Evolutionary conservation across 75 land plant genomes (phyloP).

Genomic region (Gnetum montanum): DNA sequence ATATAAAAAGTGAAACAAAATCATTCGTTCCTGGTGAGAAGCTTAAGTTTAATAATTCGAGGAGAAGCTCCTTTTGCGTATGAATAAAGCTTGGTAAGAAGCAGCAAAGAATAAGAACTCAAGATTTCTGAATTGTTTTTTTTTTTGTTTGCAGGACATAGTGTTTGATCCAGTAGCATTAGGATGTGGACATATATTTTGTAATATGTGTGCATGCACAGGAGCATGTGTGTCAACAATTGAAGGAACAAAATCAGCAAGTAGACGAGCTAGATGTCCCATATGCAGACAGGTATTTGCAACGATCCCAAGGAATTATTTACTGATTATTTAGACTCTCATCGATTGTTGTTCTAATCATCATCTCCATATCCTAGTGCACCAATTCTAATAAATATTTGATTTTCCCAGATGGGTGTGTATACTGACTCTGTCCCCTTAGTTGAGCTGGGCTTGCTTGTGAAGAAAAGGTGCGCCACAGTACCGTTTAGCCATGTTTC

Average conservation of each 20-base stretch:
- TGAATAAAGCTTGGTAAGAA: not conserved
- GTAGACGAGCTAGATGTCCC: slow-evolving; percentile 47
- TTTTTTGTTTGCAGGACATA: slow-evolving; percentile 26
- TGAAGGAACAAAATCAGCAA: slow-evolving; percentile 50
- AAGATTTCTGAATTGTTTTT: not conserved
- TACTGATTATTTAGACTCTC: not conserved
- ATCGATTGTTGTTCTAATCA: not conserved
- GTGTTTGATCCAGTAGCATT: slow-evolving; percentile 53
- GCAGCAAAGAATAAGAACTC: not conserved
- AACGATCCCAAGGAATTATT: not conserved
- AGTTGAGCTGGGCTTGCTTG: slow-evolving; percentile 45
- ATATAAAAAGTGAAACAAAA: not conserved
- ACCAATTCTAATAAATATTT: not conserved
- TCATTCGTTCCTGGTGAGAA: not conserved
- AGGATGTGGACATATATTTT: slow-evolving; percentile 78
- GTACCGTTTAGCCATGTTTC: too few relatives aligned
- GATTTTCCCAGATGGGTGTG: slow-evolving; percentile 45
- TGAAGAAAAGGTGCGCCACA: slow-evolving; percentile 60
- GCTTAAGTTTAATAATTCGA: not conserved
- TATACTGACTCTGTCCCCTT: slow-evolving; percentile 53
- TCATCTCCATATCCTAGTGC: not conserved
- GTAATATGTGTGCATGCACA: slow-evolving; percentile 66
- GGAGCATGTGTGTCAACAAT: slow-evolving; percentile 50
- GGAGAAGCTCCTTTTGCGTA: not conserved
- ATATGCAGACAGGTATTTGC: slow-evolving; percentile 58